These are phyloP conservation scores for Penstemon davidsonii DNA, from an alignment of 257 asterid genomes.

Conservation along the genomic window DNA sequence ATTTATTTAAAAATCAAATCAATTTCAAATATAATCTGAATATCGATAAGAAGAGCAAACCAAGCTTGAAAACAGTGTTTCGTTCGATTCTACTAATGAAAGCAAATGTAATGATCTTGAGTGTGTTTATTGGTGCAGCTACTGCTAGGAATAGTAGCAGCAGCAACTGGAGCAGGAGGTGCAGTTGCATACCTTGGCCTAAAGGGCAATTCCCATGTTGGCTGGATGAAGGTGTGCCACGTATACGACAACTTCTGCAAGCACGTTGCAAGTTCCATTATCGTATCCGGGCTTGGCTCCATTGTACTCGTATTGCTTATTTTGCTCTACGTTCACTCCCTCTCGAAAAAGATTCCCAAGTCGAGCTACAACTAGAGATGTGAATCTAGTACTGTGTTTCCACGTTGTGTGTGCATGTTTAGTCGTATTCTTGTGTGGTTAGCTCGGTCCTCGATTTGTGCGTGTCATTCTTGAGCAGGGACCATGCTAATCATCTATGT, in stretches of 20 bases:
- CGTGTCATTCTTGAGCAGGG: too few relatives aligned
- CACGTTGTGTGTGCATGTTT: too few relatives aligned
- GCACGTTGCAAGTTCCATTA: conserved; percentile 60
- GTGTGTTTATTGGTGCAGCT: conserved; percentile 44
- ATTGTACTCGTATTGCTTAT: conserved; percentile 53
- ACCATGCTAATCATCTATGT: too few relatives aligned
- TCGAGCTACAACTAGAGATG: not conserved
- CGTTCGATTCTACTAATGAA: too few relatives aligned
- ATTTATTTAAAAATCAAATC: too few relatives aligned
- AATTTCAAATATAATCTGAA: too few relatives aligned
- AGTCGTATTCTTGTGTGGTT: too few relatives aligned
- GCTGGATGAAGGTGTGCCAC: conserved; percentile 60
- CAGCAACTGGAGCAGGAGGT: conserved; percentile 81
- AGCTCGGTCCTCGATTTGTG: too few relatives aligned
- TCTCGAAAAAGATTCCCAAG: conserved; percentile 70
- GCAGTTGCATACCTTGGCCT: conserved; percentile 71
- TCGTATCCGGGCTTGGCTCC: conserved; percentile 53
- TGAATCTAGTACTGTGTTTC: too few relatives aligned
- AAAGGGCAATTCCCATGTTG: conserved; percentile 62
- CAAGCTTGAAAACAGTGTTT: too few relatives aligned
- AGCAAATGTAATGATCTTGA: too few relatives aligned
- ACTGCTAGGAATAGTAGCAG: conserved; percentile 64
- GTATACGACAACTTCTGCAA: conserved; percentile 56
- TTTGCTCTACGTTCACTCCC: conserved; percentile 48
- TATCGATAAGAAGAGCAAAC: too few relatives aligned